A percentile compares a stretch with the other conserved stretches of the same genome.
Conservation (phyloP, 2,329 filamentous ascomycete genomes). For the Venturia carpophila region DNA sequence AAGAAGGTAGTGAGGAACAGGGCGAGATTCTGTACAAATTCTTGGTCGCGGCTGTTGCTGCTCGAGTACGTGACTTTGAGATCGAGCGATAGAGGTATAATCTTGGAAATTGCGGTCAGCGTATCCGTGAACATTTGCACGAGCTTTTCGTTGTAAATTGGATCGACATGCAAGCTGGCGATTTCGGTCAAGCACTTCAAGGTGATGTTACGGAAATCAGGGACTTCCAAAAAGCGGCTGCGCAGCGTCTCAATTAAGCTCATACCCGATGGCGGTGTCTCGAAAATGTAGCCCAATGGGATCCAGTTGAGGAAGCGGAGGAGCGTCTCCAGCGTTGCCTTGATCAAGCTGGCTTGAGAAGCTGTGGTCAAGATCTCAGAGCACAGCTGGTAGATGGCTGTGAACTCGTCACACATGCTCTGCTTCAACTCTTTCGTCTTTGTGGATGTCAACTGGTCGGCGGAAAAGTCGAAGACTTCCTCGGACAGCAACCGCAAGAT, state of each 20-base stretch:
- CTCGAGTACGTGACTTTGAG: conserved; percentile 84
- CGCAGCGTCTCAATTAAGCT: conserved; percentile 85
- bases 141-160: conserved; percentile 87
- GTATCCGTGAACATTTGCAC: conserved; percentile 99
- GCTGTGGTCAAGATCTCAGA: conserved; percentile 90
- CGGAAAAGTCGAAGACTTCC: conserved; percentile 97
- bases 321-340: conserved; percentile 92
- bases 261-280: conserved; percentile 58
- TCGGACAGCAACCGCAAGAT: conserved; percentile 92
- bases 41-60: conserved; percentile 89
- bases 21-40: conserved; percentile 94
- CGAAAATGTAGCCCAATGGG: conserved; percentile 95
- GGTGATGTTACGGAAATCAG: conserved; percentile 94
- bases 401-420: conserved; percentile 98
- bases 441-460: conserved; percentile 97
- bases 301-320: conserved; percentile 99
- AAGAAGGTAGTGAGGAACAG: conserved; percentile 98
- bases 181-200: conserved; percentile 97
- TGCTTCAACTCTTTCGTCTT: conserved; percentile 97
- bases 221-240: conserved; percentile 83
- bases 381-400: conserved; percentile 95
- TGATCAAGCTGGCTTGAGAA: conserved; percentile 79
- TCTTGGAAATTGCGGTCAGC: conserved; percentile 82
- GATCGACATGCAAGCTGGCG: conserved; percentile 79
- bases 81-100: conserved; percentile 84